Base-by-base conservation (phyloP, 257 asterid species). In the Solanum ossicruentum region DNA sequence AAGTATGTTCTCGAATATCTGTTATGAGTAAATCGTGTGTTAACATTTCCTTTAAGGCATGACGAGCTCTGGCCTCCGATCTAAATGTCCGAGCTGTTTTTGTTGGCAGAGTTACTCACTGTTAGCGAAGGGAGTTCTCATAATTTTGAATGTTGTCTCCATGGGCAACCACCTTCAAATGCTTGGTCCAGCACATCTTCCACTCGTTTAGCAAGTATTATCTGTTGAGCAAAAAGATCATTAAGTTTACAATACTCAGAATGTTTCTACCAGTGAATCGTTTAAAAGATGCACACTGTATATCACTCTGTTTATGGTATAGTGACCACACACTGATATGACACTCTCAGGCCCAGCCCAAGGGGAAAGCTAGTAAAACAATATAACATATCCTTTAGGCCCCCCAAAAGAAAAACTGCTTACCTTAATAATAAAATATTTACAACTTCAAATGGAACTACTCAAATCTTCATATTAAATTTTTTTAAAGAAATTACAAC, bases 181-280 rank as follows among this genome's bases (percentile, higher is more conserved):
- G 99, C 99, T 17, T 95, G 99, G 39, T 95, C 99, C 85, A 97
- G 87, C 86, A 97, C 99, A 72, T 97, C 99, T 93, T 97, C 99
- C 98, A 97, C 89, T 85, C 97, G 90, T 90, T 91, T 95, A 36
- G 99, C 99, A 51, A 88, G 88, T 82, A 97, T 55, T 82, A 97
- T 94, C 99, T 97, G 91, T 87, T 75, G 45, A 78, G 65, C 65
- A 52, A 16, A 77, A 77, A 26, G 23, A 49, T 51, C 0, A 43
- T 71, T 45, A 16, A 26, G 18, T 49, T 73, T 45, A 47, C 43
- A 6, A 72, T 13, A 72, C 10, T 12, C 32, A 6, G 17, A 11
- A 66, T 26, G 43, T 20, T 65, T 65, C 45, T 65, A 65, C 72
- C 72, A 11, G 6, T 65, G 45, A 28, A 28, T 65, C 72, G 13